Evolutionary conservation across 2,329 filamentous ascomycete species (phyloP), one percentile per base, ranked within the genome.

Genomic region (Fusarium sulawesiense): DNA sequence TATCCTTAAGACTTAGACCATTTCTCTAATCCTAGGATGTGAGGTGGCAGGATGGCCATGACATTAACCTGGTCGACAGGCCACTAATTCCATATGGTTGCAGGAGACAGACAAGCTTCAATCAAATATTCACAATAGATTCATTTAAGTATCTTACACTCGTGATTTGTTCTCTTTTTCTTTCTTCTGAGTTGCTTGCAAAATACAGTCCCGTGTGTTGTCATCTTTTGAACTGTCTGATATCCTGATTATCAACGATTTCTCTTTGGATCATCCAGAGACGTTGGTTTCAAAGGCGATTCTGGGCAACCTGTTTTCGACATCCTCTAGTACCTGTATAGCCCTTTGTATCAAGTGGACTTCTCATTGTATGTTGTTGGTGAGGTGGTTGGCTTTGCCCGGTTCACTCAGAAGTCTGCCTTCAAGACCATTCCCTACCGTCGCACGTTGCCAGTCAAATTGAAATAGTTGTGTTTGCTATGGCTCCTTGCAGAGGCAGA

Each of bases 401-500:
- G 2, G 18, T 4, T 7, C 6, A 37, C 34, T 12, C 34, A 2
- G 18, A 7, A 7, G 10, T 0, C 18, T 37, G 10, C 10, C 18
- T 37, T 37, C 6, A 0, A 12, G 18, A 0, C 6, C 3, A 7
- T 1, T n/a, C 1, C 16, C 5, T 37, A 37, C 1, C 5, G 9
- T 12, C 12, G 6, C 34, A 37, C 18, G n/a, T 7, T n/a, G 3
- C 18, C 18, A n/a, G 18, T 2, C 2, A 37, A 37, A 3, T n/a
- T 11, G 0, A 1, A 37, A 37, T 37, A 0, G n/a, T 0, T 12
- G 12, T 12, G 10, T 37, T 37, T 37, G 6, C 18, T n/a, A 12
- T n/a, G 6, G 4, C 18, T 4, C 2, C 18, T 12, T 2, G 2
- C 10, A n/a, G 3, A 3, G 10, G 3, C 7, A 11, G 3, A 1